Base-by-base conservation (phyloP, 78 protist species). In the Isochrysis galbana region DNA sequence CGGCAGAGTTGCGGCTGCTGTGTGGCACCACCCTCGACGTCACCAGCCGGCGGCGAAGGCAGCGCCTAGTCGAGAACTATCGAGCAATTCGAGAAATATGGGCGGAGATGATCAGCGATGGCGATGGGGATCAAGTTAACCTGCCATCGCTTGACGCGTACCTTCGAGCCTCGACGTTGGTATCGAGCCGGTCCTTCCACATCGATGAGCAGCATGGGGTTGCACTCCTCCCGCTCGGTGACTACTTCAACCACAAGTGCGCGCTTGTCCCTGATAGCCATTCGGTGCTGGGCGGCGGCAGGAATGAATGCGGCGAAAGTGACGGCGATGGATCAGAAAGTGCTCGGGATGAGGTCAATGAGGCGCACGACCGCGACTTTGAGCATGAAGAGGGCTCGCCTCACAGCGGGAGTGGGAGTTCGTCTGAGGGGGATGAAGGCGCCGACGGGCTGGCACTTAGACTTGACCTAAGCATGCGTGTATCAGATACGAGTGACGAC, bases 231-330 rank as follows among this genome's bases (percentile, higher is more conserved):
- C 91, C 91, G 42, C 25, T 88, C 17, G 91, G 82, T 19, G 91
- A 88, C 44, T 29, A 61, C 39, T 61, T 88, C 91, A 88, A 88
- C 78, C 91, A 88, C 80, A 88, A 88, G 47, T 46, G 23, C 44
- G 82, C 82, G 1, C 82, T 72, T 3, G 44, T n/a, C 42, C 39
- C 17, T 1, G 82, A 29, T 19, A n/a, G 21, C 26, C 11, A 5
- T 14, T 5, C 77, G 26, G 10, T n/a, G 54, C 51, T 2, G 83
- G 82, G 44, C 82, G 36, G 3, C 82, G 82, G 36, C 32, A 41
- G 44, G 44, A 23, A 34, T 47, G 86, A 77, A n/a, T 44, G 82
- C 82, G 82, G 36, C 44, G 82, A 72, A 22, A 41, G 82, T 41
- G 82, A 72, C 36, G 74, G 7, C 36, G 74, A 26, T 10, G 74